Conservation (phyloP, 164 flowering plant genomes). For the Vitis amurensis region DNA sequence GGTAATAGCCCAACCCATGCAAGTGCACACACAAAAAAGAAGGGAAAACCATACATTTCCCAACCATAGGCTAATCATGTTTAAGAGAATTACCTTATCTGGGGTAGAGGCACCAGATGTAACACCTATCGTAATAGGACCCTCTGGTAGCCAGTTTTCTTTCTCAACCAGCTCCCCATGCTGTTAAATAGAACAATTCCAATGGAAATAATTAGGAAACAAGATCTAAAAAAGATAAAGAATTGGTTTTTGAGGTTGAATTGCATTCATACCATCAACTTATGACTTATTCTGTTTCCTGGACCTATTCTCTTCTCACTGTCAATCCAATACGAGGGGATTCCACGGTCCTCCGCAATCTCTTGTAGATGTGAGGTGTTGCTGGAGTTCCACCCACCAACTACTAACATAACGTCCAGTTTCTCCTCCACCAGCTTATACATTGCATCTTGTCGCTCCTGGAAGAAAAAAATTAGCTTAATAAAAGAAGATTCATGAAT, state of each 20-base stretch:
- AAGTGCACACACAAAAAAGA: no score
- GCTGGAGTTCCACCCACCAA: slow-evolving; percentile 99
- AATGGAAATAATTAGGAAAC: background rate
- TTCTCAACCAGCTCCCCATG: slow-evolving; percentile 93
- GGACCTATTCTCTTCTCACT: slow-evolving; percentile 90
- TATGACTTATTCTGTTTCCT: slow-evolving; percentile 79
- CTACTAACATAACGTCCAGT: slow-evolving; percentile 80
- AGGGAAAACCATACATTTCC: background rate
- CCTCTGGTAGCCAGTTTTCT: slow-evolving; percentile 84
- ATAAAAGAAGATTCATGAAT: background rate
- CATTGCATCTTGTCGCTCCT: slow-evolving; percentile 99
- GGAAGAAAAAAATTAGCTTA: slow-evolving; percentile 12
- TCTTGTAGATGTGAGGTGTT: slow-evolving; percentile 98
- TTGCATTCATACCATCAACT: slow-evolving; percentile 51
- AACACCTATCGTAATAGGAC: slow-evolving; percentile 83
- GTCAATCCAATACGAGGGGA: slow-evolving; percentile 97
- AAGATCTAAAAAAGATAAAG: slow-evolving; percentile 2
- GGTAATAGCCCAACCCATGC: no score
- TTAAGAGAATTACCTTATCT: slow-evolving; percentile 66
- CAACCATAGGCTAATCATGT: background rate
- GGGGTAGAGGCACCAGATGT: slow-evolving; percentile 99
- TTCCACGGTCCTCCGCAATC: slow-evolving; percentile 84
- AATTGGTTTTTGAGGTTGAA: background rate
- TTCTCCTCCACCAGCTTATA: slow-evolving; percentile 80
- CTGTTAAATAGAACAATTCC: slow-evolving; percentile 29